Base-by-base conservation (phyloP, 805 yeast genomes). In the Lachancea fermentati region DNA sequence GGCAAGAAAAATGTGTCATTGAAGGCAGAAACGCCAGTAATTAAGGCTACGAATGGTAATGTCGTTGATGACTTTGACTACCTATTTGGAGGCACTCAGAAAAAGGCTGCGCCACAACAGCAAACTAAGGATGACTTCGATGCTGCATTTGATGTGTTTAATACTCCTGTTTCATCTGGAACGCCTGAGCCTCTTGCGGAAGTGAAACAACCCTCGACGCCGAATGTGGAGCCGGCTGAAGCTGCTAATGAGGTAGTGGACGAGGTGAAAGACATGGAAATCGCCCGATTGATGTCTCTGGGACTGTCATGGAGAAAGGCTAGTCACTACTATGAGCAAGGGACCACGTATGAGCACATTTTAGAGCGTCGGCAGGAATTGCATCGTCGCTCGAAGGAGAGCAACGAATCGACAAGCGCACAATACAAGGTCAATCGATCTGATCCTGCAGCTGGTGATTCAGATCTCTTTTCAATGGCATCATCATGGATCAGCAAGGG, bases 251-350 rank as follows among this genome's bases (percentile, higher is more conserved):
- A 34, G 19, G 16, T 55, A 4, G 57, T 57, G 3, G 64, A 60
- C 41, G 64, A 60, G 37, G 57, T 58, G 2, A 55, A 46, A 37
- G 65, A 60, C 43, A 57, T 59, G 63, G 64, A 60, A 41, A 50
- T 60, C 8, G 64, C 65, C 2, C 50, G 46, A 36, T 36, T 60
- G 34, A 60, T 60, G 65, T 60, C 65, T 0, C 42, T 60, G 32
- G 62, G 56, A 3, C 33, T 52, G 4, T 34, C 54, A 3, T 45
- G 56, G 11, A 52, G 52, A 3, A 39, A 48, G 34, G 59, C 65
- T 11, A 32, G 29, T 4, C n/a, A 36, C 2, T 46, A 40, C 25
- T 56, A 55, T 32, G 55, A 56, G 8, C 43, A 44, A 13, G 62
- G 61, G 11, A 30, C 50, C 1, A 29, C 49, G 4, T 60, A 57